Base-by-base conservation (phyloP, 2,329 filamentous ascomycete genomes). In the Botryotinia calthae region DNA sequence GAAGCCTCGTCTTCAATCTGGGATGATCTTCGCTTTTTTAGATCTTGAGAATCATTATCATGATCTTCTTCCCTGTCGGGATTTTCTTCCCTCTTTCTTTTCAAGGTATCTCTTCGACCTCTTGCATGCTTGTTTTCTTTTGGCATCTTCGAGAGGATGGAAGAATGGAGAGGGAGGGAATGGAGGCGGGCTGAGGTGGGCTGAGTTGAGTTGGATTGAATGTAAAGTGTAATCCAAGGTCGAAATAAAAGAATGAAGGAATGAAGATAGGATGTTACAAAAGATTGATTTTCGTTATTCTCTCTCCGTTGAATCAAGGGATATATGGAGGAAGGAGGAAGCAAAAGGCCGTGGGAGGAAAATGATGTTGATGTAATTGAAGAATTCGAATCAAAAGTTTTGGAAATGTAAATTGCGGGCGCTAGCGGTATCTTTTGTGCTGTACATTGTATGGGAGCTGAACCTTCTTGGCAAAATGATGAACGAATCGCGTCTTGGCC, bases 81-180 rank as follows among this genome's bases (percentile, higher is more conserved):
- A 66, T 82, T 82, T 34, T 83, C 81, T 71, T 81, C 81, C 58
- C 82, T 80, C 59, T 87, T 86, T 64, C 84, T 83, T 80, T 79
- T 88, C 77, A 83, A 82, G 76, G 84, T 85, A 73, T 84, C 85
- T 77, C 84, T 85, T 77, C 87, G 85, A 73, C 88, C 84, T 75
- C 87, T 85, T 76, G 86, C 85, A 79, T 88, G 87, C 80, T 86
- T 88, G 77, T 86, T 82, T 80, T 89, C 87, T 80, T 86, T 87
- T 67, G 88, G 88, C 88, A 90, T 90, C 56, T 62, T 77, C 70
- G 68, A n/a, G n/a, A 31, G 37, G 46, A 46, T 31, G 9, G 14
- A 31, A 25, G 6, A 20, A 10, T 64, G 18, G 28, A 31, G 4
- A 20, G 18, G 14, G 28, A 20, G 18, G 14, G 20, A 10, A 56